Conservation (phyloP, 495 filamentous ascomycete genomes). For the Aspergillus panamensis region DNA sequence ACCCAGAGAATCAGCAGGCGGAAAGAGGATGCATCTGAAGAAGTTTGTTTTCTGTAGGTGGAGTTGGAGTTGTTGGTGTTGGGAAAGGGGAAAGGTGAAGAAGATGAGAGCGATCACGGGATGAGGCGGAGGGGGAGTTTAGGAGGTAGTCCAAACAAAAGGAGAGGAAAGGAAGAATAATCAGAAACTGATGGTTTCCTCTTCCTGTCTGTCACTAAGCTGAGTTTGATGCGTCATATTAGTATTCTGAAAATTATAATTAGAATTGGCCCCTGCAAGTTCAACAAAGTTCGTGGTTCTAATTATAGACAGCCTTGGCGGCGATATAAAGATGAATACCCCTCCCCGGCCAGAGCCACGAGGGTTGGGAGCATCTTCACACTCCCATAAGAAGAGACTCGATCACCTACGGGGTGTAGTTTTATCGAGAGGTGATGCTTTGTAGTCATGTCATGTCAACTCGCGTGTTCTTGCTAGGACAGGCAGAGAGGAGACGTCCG, state of each 20-base stretch:
- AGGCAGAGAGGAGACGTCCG: no score
- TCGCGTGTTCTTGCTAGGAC: no score
- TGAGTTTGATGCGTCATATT: background rate
- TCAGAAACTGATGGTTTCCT: background rate
- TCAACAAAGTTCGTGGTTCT: conserved; percentile 16
- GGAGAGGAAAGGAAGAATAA: no score
- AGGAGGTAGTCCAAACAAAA: background rate
- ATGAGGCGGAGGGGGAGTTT: conserved; percentile 7
- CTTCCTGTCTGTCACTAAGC: background rate
- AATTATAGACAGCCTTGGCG: conserved; percentile 17
- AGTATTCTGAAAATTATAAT: background rate
- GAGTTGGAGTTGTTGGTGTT: background rate
- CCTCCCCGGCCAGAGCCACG: background rate
- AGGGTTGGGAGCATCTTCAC: no score
- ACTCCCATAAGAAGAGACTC: no score
- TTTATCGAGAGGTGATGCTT: no score
- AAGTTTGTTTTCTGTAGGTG: background rate
- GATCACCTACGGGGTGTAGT: no score
- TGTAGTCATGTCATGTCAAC: no score
- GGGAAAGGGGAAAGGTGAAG: background rate
- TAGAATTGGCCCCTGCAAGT: no score
- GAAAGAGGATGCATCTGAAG: conserved; percentile 13
- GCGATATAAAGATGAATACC: conserved; percentile 4
- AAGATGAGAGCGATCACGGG: conserved; percentile 14
- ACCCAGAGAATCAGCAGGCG: conserved; percentile 2